phyloP scores from a whole-genome alignment of 495 filamentous ascomycete genomes.

The Emericellopsis terricola region DNA sequence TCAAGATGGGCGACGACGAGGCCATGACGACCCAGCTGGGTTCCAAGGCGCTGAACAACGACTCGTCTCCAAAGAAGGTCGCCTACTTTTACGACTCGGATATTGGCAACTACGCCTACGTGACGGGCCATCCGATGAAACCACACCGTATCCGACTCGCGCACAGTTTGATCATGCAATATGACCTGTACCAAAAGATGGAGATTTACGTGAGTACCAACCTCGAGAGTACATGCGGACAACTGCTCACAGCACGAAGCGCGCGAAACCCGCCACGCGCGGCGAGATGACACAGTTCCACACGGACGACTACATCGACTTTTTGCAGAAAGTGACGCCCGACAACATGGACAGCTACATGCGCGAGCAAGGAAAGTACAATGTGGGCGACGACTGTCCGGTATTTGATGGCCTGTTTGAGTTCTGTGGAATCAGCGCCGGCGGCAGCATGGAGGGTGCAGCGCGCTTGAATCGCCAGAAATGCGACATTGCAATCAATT shows the following conservation, averaged over 20 bases:
- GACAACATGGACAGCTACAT: constrained; percentile 95
- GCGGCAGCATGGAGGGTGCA: constrained; percentile 93
- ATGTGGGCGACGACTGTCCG: constrained; percentile 94
- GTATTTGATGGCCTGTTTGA: constrained; percentile 97
- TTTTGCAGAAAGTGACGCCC: constrained; percentile 86
- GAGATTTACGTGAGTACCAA: constrained; percentile 83
- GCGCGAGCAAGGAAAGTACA: constrained; percentile 91
- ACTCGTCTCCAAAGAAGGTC: constrained; percentile 46
- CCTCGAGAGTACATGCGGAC: too few relatives aligned
- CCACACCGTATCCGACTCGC: constrained; percentile 94
- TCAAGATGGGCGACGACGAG: constrained; percentile 3
- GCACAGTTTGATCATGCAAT: constrained; percentile 97
- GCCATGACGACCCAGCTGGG: constrained; percentile 4
- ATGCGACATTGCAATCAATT: constrained; percentile 96
- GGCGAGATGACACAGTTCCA: constrained; percentile 99
- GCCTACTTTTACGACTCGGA: constrained; percentile 98
- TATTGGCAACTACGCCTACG: constrained; percentile 93
- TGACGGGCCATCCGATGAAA: constrained; percentile 98
- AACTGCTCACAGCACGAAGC: too few relatives aligned
- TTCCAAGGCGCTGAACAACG: constrained; percentile 14
- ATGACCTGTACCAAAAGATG: constrained; percentile 94
- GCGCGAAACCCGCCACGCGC: constrained; percentile 88
- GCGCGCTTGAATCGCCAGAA: constrained; percentile 82
- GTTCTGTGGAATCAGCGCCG: constrained; percentile 94
- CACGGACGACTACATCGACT: constrained; percentile 98